Evolutionary conservation across 148 eudicot species (phyloP).

Genomic region (Beta vulgaris): DNA sequence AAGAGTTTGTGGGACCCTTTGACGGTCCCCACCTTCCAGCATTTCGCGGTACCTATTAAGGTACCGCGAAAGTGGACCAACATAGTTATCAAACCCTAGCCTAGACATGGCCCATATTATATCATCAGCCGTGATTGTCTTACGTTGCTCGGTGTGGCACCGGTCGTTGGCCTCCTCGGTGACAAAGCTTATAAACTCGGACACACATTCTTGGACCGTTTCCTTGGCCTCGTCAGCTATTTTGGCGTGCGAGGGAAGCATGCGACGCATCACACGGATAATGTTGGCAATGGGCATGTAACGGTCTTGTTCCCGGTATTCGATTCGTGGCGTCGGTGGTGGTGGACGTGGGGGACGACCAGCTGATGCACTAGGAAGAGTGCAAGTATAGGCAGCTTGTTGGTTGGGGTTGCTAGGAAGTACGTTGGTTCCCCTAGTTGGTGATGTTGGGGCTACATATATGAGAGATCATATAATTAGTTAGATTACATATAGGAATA

Average conservation of each 20-base stretch:
- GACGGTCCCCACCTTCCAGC: not conserved
- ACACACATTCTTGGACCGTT: slow-evolving; percentile 30
- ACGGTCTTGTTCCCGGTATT: slow-evolving; percentile 20
- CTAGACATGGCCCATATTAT: slow-evolving; percentile 23
- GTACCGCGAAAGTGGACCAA: slow-evolving; percentile 19
- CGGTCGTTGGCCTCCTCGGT: slow-evolving; percentile 34
- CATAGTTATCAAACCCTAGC: slow-evolving; percentile 38
- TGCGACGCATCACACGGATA: slow-evolving; percentile 32
- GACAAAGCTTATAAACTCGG: slow-evolving; percentile 39
- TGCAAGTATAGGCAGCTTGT: not conserved
- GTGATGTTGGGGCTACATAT: not conserved
- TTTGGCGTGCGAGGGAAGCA: slow-evolving; percentile 33
- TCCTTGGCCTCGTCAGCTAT: slow-evolving; percentile 39
- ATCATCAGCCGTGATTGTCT: slow-evolving; percentile 34
- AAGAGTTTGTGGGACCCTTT: not conserved
- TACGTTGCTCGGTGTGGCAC: slow-evolving; percentile 29
- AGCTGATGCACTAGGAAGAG: not conserved
- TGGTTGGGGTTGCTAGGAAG: not conserved
- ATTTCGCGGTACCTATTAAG: slow-evolving; percentile 20
- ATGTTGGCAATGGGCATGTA: slow-evolving; percentile 36
- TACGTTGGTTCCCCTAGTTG: not conserved
- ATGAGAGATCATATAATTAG: not conserved
- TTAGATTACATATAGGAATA: no score
- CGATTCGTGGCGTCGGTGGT: not conserved
- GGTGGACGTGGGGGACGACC: slow-evolving; percentile 8